Conservation (phyloP, 2,329 filamentous ascomycete genomes). For the Stagonosporopsis rhizophila region DNA sequence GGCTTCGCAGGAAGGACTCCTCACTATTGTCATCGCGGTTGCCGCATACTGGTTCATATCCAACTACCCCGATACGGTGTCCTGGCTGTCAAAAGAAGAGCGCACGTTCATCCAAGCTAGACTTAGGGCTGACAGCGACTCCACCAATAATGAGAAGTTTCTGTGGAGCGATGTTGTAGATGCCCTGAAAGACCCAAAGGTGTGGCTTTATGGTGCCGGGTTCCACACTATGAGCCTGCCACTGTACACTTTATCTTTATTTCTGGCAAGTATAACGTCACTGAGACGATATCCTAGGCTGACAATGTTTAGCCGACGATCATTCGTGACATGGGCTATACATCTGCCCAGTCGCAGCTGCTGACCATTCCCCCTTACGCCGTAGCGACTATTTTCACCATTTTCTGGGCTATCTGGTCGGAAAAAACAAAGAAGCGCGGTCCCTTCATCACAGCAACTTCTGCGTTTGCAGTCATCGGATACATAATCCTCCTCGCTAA, state of each 20-base stretch:
- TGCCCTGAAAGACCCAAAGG: slow-evolving; percentile 60
- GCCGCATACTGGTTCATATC: slow-evolving; percentile 65
- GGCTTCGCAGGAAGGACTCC: slow-evolving; percentile 40
- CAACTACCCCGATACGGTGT: slow-evolving; percentile 68
- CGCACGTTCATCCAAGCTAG: slow-evolving; percentile 66
- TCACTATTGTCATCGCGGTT: slow-evolving; percentile 45
- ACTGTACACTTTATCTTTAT: slow-evolving; percentile 48
- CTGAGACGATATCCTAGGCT: neutral
- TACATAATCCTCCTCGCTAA: slow-evolving; percentile 51
- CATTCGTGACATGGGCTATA: slow-evolving; percentile 54
- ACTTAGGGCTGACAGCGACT: slow-evolving; percentile 72
- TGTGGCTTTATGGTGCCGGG: slow-evolving; percentile 68
- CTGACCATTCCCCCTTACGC: slow-evolving; percentile 57
- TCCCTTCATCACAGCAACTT: slow-evolving; percentile 46
- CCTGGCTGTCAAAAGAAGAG: slow-evolving; percentile 62
- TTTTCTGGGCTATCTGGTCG: slow-evolving; percentile 45
- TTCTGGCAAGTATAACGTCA: slow-evolving; percentile 42
- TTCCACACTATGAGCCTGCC: slow-evolving; percentile 75
- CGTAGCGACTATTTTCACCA: slow-evolving; percentile 46
- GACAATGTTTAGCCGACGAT: slow-evolving; percentile 59
- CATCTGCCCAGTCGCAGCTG: slow-evolving; percentile 51
- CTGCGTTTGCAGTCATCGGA: slow-evolving; percentile 44
- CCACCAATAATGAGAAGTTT: slow-evolving; percentile 72
- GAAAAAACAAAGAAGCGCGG: slow-evolving; percentile 43
- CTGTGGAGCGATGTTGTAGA: slow-evolving; percentile 69